Conservation (phyloP, 345 rosid genomes). For the Iberis pinnata region DNA sequence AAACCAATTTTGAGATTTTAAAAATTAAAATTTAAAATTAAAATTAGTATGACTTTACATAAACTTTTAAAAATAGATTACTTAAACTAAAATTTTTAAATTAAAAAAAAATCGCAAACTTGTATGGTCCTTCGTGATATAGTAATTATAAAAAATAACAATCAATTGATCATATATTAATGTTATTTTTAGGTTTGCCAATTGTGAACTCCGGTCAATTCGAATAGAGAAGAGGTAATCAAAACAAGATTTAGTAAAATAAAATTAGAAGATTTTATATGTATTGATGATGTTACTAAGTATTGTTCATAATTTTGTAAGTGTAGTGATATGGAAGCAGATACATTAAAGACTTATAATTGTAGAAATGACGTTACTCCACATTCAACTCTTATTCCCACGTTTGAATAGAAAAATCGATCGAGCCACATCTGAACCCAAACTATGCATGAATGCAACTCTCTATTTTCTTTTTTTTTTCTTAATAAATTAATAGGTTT, state of each 20-base stretch:
- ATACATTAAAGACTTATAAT: not conserved
- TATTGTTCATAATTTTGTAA: not conserved
- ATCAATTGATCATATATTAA: not conserved
- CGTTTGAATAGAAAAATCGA: constrained; percentile 13
- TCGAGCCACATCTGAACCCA: no score
- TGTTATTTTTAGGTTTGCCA: constrained; percentile 23
- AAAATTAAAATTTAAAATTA: no score
- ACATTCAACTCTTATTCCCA: constrained; percentile 11
- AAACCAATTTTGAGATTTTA: no score
- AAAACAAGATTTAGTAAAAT: not conserved
- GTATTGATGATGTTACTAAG: not conserved
- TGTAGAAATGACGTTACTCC: constrained; percentile 17
- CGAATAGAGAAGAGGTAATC: constrained; percentile 14
- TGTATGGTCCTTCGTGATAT: no score
- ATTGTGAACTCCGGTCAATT: constrained; percentile 28
- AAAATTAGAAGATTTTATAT: not conserved
- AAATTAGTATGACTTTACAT: no score
- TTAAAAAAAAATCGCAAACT: no score
- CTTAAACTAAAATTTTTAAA: no score
- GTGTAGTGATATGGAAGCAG: constrained; percentile 22
- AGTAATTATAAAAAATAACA: no score
- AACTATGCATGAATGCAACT: no score
- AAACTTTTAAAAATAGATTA: no score
- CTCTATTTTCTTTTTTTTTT: no score
- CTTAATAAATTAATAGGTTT: no score